Base-by-base conservation (phyloP, 2,329 filamentous ascomycete species). In the Diaporthe sp. region DNA sequence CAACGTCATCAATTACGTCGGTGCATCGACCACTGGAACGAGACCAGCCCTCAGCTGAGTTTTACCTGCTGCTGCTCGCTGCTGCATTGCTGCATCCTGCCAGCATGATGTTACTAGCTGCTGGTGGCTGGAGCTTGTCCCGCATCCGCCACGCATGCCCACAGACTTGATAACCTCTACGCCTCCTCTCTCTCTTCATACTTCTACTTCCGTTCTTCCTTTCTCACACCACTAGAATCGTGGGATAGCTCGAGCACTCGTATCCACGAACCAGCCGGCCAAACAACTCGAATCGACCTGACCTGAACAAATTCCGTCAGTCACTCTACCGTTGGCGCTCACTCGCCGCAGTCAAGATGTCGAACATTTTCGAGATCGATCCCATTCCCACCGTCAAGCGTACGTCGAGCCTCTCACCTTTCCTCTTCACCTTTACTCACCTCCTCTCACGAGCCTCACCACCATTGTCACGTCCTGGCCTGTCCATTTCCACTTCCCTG, bases 1-100 rank as follows among this genome's bases (percentile, higher is more conserved):
- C 68, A 76, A 76, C 75, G 75, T 76, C 74, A 76, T 76, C 74
- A 74, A 75, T 76, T 74, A 76, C 75, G 75, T 76, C 73, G 75
- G 49, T 68, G 65, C 62, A 57, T 67, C 61, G 58, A 42, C 73
- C 73, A 75, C 70, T 70, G 67, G 61, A 62, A 75, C 72, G 72
- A 59, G 57, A 37, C 61, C 58, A 42, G 58, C 58, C 61, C 25
- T 76, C 72, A 72, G 72, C 75, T 74, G 72, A 72, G 75, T 61
- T 74, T 44, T 72, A 42, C 12, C 25, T 49, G 25, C n/a, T 55
- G 8, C 51, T 55, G 49, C 62, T 28, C 34, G 37, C 37, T 22
- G 42, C 39, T 49, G 58, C 58, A 42, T 44, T 44, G 9, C 58
- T 34, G 25, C 42, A 17, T 37, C 28, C 61, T 49, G 42, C 25